Base-by-base conservation (phyloP, 2,329 filamentous ascomycete genomes). In the Graphiopsis chlorocephala region DNA sequence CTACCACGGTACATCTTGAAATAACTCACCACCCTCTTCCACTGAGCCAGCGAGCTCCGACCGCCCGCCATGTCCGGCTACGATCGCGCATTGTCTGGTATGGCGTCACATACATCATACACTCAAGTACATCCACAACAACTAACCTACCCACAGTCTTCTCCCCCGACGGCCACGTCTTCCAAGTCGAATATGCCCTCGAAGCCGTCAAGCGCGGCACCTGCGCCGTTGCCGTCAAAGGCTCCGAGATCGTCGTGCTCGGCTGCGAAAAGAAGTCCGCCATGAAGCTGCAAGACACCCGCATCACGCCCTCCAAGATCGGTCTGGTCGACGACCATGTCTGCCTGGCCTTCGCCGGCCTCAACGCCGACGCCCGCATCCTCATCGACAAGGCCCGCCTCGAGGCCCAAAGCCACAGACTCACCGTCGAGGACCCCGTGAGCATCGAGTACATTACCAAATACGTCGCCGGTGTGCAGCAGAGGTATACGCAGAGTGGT, bases 151-250 rank as follows among this genome's bases (percentile, higher is more conserved):
- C 23, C 6, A 12, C 73, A 96, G 93, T 97, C 78, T 97, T 97
- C 76, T 98, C 94, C 87, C 95, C 95, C 76, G 95, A 99, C 82
- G 95, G 95, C 81, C 95, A 99, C 84, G 95, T 99, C 75, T 99
- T 99, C 83, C 95, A 99, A 82, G 95, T 99, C 76, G 95, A 99
- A 86, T 99, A 99, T 86, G 95, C 95, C 64, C 90, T 96, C 72
- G 95, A 99, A 83, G 95, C 95, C 72, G 95, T 99, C 72, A 99
- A 99, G 86, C 84, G 95, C 92, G 95, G 94, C 95, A 99, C 95
- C 74, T 99, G 95, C 82, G 95, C 96, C 57, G 95, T 99, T 63
- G 95, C 93, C 72, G 94, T 99, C 72, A 99, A 99, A 83, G 95
- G 95, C 74, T 85, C 86, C 73, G 91, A 96, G 78, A 91, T 98